Base-by-base conservation (phyloP, 345 rosid species). In the Dimocarpus longan region DNA sequence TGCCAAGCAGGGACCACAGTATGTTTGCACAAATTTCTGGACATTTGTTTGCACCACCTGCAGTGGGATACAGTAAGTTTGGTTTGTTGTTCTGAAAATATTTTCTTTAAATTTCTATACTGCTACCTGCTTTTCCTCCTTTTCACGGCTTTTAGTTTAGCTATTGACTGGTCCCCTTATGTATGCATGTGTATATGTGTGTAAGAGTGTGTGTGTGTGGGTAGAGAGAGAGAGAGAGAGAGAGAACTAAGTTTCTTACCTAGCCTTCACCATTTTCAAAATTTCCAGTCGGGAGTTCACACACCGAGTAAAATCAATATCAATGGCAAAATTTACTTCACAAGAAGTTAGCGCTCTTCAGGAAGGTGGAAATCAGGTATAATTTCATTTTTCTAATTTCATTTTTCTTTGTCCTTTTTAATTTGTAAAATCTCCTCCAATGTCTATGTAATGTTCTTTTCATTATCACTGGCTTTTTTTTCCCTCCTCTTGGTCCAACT, bases 331-430 rank as follows among this genome's bases (percentile, higher is more conserved):
- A 81, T 96, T 96, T 79, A 88, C 98, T 37, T 81, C 95, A 70
- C 95, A 91, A 81, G 99, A 96, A 85, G 99, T 92, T 76, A 68
- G 56, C 79, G 85, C 94, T 74, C 92, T 96, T 78, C 92, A 94
- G 85, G 98, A 85, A 89, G 98, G 98, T 43, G 99, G 99, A 80
- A 96, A 96, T 85, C 87, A 96, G 97, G 99, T 96, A 86, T 46
- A 75, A 19, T 67, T 73, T 21, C 12, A 6, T 15, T 77, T 62
- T 54, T 68, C 37, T 70, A 75, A 19, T 67, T 73, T 21, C 12
- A 6, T 15, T 77, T 62, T 54, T 68, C 37, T 70, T 12, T 22
- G 37, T 32, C 52, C 63, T 66, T 15, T 69, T 67, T 71, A 18
- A n/a, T 68, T n/a, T 60, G 66, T 24, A 26, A 43, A 42, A 6